Evolutionary conservation across 768 basidiomycete species (phyloP).

Genomic region (Lentinus brumalis): DNA sequence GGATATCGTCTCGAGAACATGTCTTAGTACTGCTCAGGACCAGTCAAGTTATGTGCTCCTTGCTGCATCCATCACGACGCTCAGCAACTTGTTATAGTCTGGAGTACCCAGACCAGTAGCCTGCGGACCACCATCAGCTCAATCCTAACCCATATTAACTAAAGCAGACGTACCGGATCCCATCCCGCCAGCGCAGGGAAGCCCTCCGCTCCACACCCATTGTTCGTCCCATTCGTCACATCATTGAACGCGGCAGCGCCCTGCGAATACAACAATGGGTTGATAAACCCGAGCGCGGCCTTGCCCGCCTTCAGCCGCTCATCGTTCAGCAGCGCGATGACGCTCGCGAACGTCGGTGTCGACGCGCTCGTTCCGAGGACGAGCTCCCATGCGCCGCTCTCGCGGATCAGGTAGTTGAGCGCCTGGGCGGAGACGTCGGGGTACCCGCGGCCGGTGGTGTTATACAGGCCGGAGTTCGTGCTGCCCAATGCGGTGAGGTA

Average conservation of each 20-base stretch:
- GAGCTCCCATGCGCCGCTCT: constrained; percentile 2
- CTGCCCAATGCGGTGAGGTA: constrained; percentile 18
- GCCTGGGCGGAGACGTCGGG: constrained; percentile 48
- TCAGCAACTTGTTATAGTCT: constrained; percentile 40
- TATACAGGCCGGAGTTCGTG: constrained; percentile 19
- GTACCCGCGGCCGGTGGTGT: constrained; percentile 41
- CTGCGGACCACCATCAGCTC: constrained; percentile 30
- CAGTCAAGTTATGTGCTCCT: too few relatives aligned
- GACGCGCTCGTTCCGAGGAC: constrained; percentile 35
- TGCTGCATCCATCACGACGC: not conserved
- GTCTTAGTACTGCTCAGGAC: too few relatives aligned
- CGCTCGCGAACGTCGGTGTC: constrained; percentile 34
- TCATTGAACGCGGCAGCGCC: too few relatives aligned
- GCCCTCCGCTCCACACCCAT: constrained; percentile 25
- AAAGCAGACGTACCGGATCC: too few relatives aligned
- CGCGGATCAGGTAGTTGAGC: constrained; percentile 27
- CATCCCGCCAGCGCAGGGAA: constrained; percentile 33
- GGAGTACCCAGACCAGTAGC: constrained; percentile 65
- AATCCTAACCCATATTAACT: too few relatives aligned
- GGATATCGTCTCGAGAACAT: too few relatives aligned
- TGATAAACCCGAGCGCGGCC: constrained; percentile 34
- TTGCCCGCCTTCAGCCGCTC: constrained; percentile 29
- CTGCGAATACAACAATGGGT: constrained; percentile 23
- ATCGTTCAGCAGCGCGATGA: constrained; percentile 36
- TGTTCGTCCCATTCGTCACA: too few relatives aligned